Base-by-base conservation (phyloP, 2,329 filamentous ascomycete species). In the Alternaria sp. region DNA sequence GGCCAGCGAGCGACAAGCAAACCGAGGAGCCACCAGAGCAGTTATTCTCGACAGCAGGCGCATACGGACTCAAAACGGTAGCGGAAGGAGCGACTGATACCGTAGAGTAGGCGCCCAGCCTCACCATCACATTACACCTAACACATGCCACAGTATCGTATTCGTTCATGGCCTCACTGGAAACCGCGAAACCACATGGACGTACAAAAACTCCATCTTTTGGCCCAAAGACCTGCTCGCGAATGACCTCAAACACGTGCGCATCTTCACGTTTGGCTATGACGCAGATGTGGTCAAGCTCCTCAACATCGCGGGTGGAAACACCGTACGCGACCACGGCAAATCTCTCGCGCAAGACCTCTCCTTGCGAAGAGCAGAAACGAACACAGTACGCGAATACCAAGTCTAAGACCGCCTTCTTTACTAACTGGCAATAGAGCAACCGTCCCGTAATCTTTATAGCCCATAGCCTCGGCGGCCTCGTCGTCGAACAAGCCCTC, bases 151-250 rank as follows among this genome's bases (percentile, higher is more conserved):
- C 0, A 18, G 33, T 18, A 18, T 41, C 4, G 33, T 41, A 9
- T 41, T 41, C 1, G 15, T 41, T 0, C 33, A 41, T 4, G 33
- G 33, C 8, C 33, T 41, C 15, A 41, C 37, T 11, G n/a, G 37
- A 0, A 41, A 41, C 5, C 37, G 37, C 4, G 37, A 18, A 41
- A 11, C n/a, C 0, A 41, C 37, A 1, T 41, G 37, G 37, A 41
- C 37, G 5, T 18, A 41, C 37, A 41, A 18, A 0, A 41, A 41
- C 0, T 0, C 15, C 0, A 11, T 41, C 1, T 41, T 41, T 1
- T 41, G 37, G 37, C 37, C 37, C 0, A 18, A 41, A 41, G 37
- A 41, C 2, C 37, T 41, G 0, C 37, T 41, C 0, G 37, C 37
- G 4, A 18, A 18, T 5, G 37, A 41, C 8, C 37, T 41, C 4